Evolutionary conservation across 2,329 filamentous ascomycete genomes (phyloP).

Genomic region (Lasiodiplodia citricola): DNA sequence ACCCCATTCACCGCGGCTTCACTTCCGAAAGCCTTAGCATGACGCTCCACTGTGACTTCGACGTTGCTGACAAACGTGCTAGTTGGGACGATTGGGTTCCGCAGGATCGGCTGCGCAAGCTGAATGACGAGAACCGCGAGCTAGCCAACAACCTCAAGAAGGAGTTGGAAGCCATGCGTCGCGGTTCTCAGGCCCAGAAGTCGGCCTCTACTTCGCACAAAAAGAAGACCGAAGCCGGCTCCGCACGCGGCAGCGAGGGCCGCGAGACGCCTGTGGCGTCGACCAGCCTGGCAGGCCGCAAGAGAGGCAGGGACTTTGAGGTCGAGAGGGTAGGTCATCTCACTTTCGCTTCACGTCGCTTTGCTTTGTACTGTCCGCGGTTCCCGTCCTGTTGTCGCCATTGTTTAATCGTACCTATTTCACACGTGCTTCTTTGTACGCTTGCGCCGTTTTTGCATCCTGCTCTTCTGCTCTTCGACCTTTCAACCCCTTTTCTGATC

Average conservation of each 20-base stretch:
- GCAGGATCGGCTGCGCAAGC: constrained; percentile 90
- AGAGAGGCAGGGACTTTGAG: constrained; percentile 79
- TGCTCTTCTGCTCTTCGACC: not conserved
- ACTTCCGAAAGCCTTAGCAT: not conserved
- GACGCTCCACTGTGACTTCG: constrained; percentile 5
- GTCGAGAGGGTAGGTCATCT: constrained; percentile 70
- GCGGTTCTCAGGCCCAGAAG: constrained; percentile 43
- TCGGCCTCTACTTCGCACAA: constrained; percentile 53
- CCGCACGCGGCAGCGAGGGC: constrained; percentile 78
- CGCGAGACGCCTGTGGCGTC: constrained; percentile 67
- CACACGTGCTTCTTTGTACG: not conserved
- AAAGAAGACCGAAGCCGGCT: constrained; percentile 60
- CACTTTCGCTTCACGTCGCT: constrained; percentile 20
- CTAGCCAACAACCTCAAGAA: constrained; percentile 76
- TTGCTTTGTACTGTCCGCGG: not conserved
- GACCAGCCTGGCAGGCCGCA: constrained; percentile 67
- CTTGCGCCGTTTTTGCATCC: not conserved
- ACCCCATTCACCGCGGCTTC: not conserved
- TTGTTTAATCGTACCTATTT: constrained; percentile 1
- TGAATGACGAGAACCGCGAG: constrained; percentile 93
- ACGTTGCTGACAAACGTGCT: constrained; percentile 23
- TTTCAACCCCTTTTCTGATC: not conserved
- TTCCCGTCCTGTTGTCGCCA: not conserved
- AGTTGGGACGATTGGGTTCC: constrained; percentile 99
- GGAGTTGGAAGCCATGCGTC: constrained; percentile 67